A percentile compares a stretch with the other conserved stretches of the same genome.
These are phyloP conservation scores for Perilla frutescens DNA, from an alignment of 257 asterid genomes.

Conservation along the genomic window DNA sequence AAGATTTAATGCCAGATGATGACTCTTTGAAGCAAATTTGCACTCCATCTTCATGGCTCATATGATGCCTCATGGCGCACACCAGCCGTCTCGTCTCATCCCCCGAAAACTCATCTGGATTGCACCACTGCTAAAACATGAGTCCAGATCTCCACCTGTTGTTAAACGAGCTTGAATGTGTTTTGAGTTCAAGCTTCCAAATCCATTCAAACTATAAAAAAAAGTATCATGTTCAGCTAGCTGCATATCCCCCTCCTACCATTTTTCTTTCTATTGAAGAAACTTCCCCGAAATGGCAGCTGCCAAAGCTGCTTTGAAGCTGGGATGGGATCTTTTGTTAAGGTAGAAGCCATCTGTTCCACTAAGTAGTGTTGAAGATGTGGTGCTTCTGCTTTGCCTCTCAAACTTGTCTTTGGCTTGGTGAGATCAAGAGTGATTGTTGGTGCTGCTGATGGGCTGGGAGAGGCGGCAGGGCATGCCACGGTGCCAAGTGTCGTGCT, in stretches of 20 bases:
- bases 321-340: constrained; percentile 82
- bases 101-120: background rate
- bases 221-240: constrained; percentile 21
- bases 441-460: constrained; percentile 29
- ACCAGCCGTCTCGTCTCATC: background rate
- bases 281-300: constrained; percentile 86
- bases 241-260: constrained; percentile 29
- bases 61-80: too few relatives aligned
- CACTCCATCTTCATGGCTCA: background rate
- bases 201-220: constrained; percentile 20
- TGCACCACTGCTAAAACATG: background rate
- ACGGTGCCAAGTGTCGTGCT: constrained; percentile 43
- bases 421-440: constrained; percentile 73
- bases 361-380: constrained; percentile 58
- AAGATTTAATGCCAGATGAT: background rate
- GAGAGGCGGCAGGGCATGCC: constrained; percentile 29
- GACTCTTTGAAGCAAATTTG: background rate
- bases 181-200: constrained; percentile 3
- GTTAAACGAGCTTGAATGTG: too few relatives aligned
- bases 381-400: constrained; percentile 44
- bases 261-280: constrained; percentile 48
- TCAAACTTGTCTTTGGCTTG: constrained; percentile 39
- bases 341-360: constrained; percentile 85
- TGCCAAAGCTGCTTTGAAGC: constrained; percentile 78
- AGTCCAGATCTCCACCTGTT: background rate